These are phyloP conservation scores for Lentinula raphanica DNA, from an alignment of 768 basidiomycete genomes.

Conservation along the genomic window DNA sequence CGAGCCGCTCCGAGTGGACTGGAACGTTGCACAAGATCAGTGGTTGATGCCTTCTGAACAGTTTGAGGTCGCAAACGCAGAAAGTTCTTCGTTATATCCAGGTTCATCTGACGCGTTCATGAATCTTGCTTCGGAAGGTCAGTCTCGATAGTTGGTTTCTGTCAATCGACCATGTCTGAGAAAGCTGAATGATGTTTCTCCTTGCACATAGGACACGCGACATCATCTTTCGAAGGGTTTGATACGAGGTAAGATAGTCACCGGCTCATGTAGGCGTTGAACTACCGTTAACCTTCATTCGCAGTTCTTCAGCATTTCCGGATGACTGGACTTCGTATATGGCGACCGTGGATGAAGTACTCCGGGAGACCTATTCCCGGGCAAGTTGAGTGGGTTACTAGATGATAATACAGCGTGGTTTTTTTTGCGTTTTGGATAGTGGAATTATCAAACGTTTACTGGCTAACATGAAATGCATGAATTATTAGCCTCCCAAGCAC, in stretches of 20 bases:
- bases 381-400: too few species aligned
- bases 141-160: too few species aligned
- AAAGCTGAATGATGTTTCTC: neutral
- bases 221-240: neutral
- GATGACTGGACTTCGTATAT: conserved; percentile 4
- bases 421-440: too few species aligned
- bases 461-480: too few species aligned
- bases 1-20: neutral
- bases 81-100: too few species aligned
- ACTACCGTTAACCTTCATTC: neutral
- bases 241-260: neutral
- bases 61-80: too few species aligned
- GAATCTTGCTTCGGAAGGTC: neutral
- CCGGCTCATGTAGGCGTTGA: too few species aligned
- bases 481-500: too few species aligned
- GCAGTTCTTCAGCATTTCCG: neutral
- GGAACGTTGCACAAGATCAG: neutral
- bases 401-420: too few species aligned
- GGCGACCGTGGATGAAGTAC: neutral
- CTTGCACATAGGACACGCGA: neutral
- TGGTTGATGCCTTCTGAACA: neutral
- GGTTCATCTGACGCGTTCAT: neutral
- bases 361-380: neutral
- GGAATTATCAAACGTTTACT: too few species aligned
- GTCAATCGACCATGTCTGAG: too few species aligned